Conservation (phyloP, 202 grass and related monocot genomes). For the Brachypodium distachyon region DNA sequence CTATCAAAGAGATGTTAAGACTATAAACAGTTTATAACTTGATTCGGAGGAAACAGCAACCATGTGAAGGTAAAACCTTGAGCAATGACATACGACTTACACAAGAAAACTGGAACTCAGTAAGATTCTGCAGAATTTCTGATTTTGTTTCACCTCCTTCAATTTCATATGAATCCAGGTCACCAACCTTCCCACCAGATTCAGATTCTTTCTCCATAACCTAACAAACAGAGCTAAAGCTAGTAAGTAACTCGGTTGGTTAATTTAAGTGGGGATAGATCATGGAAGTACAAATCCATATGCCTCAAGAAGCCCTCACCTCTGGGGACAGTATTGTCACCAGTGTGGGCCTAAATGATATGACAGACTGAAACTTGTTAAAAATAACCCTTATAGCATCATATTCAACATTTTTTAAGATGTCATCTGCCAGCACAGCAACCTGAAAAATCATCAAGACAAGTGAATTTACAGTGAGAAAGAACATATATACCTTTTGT, state of each 20-base stretch:
- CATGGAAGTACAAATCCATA: not conserved
- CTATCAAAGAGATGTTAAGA: not conserved
- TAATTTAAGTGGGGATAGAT: not conserved
- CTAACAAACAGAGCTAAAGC: conserved; percentile 19
- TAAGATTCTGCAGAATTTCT: conserved; percentile 88
- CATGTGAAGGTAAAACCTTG: not conserved
- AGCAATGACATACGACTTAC: conserved; percentile 34
- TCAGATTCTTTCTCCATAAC: conserved; percentile 71
- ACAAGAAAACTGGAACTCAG: conserved; percentile 94
- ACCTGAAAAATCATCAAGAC: conserved; percentile 38
- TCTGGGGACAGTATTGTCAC: conserved; percentile 83
- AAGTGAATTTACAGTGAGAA: not conserved
- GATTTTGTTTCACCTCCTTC: conserved; percentile 97
- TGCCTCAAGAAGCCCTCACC: conserved; percentile 29
- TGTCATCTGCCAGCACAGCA: conserved; percentile 87
- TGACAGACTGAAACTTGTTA: conserved; percentile 86
- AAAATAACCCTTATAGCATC: conserved; percentile 84
- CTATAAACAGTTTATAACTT: not conserved
- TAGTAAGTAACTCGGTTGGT: not conserved
- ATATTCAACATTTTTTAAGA: conserved; percentile 90
- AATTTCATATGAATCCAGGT: conserved; percentile 83
- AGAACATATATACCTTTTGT: not conserved
- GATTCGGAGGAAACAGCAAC: not conserved
- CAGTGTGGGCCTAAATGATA: conserved; percentile 73
- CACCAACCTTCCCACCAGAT: conserved; percentile 65